These are phyloP conservation scores for Linnemannia exigua DNA, from an alignment of 192 early-diverging fungal genomes.

Conservation along the genomic window DNA sequence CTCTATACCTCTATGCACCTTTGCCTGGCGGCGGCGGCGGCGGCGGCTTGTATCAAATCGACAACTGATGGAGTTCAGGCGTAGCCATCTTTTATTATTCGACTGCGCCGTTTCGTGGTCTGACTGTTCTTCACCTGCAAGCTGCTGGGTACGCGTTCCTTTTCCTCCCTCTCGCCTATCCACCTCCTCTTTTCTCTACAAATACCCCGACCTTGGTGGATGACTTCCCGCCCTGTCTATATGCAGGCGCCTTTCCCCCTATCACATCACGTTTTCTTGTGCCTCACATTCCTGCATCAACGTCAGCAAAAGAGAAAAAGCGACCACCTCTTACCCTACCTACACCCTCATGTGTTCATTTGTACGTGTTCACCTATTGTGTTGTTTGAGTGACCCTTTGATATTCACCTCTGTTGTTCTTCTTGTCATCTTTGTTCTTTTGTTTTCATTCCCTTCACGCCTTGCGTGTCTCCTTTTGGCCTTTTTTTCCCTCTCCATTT, in stretches of 20 bases:
- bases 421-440: background rate
- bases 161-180: background rate
- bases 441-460: background rate
- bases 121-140: background rate
- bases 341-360: background rate
- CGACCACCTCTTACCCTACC: background rate
- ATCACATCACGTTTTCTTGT: background rate
- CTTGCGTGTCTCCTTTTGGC: background rate
- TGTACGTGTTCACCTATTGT: background rate
- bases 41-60: background rate
- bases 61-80: background rate
- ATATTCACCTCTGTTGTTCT: constrained; percentile 33
- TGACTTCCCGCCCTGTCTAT: background rate
- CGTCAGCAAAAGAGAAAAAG: background rate
- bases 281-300: constrained; percentile 8
- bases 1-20: background rate
- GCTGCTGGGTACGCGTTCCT: constrained; percentile 6
- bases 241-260: background rate
- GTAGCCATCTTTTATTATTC: background rate
- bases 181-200: background rate
- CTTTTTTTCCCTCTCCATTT: background rate
- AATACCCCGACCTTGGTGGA: background rate
- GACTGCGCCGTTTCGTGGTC: constrained; percentile 2
- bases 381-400: background rate
- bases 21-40: background rate